Conservation (phyloP, 2,329 filamentous ascomycete genomes). For the Microcera coccophila region DNA sequence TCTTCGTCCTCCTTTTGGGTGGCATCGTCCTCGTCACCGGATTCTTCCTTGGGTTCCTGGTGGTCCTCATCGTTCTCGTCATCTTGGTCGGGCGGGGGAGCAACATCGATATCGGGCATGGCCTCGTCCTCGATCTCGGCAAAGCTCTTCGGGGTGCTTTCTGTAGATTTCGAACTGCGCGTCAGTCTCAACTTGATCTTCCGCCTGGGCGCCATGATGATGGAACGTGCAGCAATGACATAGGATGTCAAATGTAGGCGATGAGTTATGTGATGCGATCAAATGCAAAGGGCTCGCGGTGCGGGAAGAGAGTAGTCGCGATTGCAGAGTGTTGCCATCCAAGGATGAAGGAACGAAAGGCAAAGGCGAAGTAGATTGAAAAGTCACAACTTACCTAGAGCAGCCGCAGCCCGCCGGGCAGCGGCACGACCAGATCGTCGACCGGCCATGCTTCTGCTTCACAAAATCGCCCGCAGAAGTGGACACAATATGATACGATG, state of each 20-base stretch:
- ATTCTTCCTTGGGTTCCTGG: conserved; percentile 51
- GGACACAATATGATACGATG: no score
- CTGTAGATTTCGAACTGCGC: conserved; percentile 30
- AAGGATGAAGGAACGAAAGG: neutral
- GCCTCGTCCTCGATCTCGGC: conserved; percentile 37
- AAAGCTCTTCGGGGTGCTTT: conserved; percentile 42
- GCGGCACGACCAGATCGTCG: conserved; percentile 52
- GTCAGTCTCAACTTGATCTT: conserved; percentile 35
- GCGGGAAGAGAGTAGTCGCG: no score
- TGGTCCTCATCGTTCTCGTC: conserved; percentile 41
- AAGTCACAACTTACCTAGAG: conserved; percentile 44
- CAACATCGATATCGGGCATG: conserved; percentile 30
- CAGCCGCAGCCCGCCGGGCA: conserved; percentile 51
- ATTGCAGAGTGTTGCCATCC: no score
- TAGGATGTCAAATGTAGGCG: neutral
- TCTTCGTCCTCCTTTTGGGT: conserved; percentile 38
- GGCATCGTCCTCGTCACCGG: conserved; percentile 39
- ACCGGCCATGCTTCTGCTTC: conserved; percentile 31
- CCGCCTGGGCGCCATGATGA: conserved; percentile 26
- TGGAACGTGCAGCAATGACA: neutral
- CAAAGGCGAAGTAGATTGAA: conserved; percentile 3
- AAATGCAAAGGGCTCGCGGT: no score
- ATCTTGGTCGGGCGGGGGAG: conserved; percentile 33
- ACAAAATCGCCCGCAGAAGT: neutral
- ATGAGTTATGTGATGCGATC: no score